A percentile compares a stretch with the other conserved stretches of the same genome.
These are phyloP conservation scores for Gonapodya sp. DNA, from an alignment of 192 early-diverging fungal genomes.

Conservation along the genomic window DNA sequence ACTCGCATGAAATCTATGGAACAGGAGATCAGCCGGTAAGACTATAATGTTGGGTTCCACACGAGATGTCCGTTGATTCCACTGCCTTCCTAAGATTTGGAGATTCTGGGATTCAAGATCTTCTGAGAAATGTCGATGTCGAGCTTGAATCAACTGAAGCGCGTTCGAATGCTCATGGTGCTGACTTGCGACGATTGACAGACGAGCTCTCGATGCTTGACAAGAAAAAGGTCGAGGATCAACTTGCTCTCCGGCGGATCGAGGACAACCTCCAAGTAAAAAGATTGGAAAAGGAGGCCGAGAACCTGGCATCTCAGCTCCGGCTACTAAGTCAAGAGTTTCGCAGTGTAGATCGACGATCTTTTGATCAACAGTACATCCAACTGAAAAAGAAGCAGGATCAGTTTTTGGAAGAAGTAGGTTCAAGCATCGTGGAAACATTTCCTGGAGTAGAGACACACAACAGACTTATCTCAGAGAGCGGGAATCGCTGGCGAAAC, in stretches of 20 bases:
- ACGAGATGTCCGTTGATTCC: not conserved
- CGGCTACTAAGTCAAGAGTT: slow-evolving; percentile 28
- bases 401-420: slow-evolving; percentile 21
- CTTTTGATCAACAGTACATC: slow-evolving; percentile 20
- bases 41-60: slow-evolving; percentile 5
- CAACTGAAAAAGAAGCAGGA: slow-evolving; percentile 28
- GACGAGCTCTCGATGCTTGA: slow-evolving; percentile 16
- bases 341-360: slow-evolving; percentile 16
- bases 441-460: not conserved
- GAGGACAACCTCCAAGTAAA: slow-evolving; percentile 38
- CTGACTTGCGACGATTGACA: slow-evolving; percentile 23
- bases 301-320: slow-evolving; percentile 24
- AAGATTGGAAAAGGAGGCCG: slow-evolving; percentile 29
- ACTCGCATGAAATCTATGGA: slow-evolving; percentile 16
- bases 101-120: slow-evolving; percentile 12
- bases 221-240: slow-evolving; percentile 21
- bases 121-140: slow-evolving; percentile 14
- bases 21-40: slow-evolving; percentile 23
- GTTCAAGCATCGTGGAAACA: not conserved
- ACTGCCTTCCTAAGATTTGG: slow-evolving; percentile 14
- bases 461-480: slow-evolving; percentile 21
- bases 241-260: slow-evolving; percentile 22
- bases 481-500: slow-evolving; percentile 61
- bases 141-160: slow-evolving; percentile 15
- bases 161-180: slow-evolving; percentile 23